Conservation (phyloP, 106 monocot species). For the Gastrodia elata region DNA sequence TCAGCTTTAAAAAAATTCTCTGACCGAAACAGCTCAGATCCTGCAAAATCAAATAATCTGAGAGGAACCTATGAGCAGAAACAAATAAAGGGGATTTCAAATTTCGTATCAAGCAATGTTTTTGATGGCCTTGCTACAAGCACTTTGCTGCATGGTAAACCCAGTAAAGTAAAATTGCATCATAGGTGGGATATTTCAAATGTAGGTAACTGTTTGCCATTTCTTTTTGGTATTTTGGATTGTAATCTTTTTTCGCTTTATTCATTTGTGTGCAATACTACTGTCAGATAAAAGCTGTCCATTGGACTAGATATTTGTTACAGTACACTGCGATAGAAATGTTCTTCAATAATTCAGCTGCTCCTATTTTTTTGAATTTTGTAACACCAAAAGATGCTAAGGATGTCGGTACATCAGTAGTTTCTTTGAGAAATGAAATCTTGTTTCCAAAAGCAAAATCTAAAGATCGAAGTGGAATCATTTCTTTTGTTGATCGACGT, state of each 20-base stretch:
- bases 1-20: conserved; percentile 67
- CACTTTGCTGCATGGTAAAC: conserved; percentile 16
- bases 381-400: conserved; percentile 70
- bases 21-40: conserved; percentile 18
- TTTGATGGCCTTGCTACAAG: conserved; percentile 25
- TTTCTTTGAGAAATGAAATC: conserved; percentile 66
- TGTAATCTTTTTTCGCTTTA: background rate
- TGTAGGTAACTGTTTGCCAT: conserved; percentile 22
- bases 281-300: conserved; percentile 86
- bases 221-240: background rate
- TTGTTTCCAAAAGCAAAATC: conserved; percentile 70
- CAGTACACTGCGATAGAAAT: conserved; percentile 91
- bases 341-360: conserved; percentile 66
- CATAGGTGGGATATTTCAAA: conserved; percentile 77
- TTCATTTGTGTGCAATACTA: conserved; percentile 5
- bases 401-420: conserved; percentile 64
- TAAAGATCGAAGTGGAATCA: conserved; percentile 52
- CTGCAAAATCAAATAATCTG: conserved; percentile 28
- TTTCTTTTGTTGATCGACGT: conserved; percentile 84
- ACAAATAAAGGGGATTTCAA: conserved; percentile 8
- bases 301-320: conserved; percentile 84
- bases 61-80: conserved; percentile 26
- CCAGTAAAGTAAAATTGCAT: conserved; percentile 68
- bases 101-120: conserved; percentile 10
- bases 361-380: conserved; percentile 90